Evolutionary conservation across 441 rosid genomes (phyloP), one percentile per base, ranked within the genome.

Genomic region (Cnidoscolus chayamansa): DNA sequence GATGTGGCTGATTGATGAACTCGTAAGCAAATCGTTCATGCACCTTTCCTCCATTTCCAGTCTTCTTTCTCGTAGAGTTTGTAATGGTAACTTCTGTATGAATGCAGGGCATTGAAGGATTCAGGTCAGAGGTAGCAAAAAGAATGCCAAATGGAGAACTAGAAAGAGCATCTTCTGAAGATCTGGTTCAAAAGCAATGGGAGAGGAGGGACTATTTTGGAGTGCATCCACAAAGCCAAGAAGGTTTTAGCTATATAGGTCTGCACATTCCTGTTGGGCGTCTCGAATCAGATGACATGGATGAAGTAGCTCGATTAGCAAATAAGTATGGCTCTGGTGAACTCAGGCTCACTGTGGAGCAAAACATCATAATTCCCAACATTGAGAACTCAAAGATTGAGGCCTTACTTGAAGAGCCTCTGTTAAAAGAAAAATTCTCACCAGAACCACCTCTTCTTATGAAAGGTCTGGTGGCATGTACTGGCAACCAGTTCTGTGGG

Each of bases 1-100:
- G 97, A 94, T 94, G 98, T 94, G 98, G 97, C 74, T 94, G 72
- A 89, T 94, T 48, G 97, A 94, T 67, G 97, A 94, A 82, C 89
- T 94, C 62, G 98, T 94, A 80, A 86, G 96, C 80, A 19, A 37
- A 71, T 6, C 56, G 17, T 25, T 67, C 62, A 25, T 25, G 25
- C 25, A 25, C 25, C 25, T 25, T 25, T 25, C 25, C 25, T 25
- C 25, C 35, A 51, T 13, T 25, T 7, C 3, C 8, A 16, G 13
- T 35, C 6, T 4, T 37, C 3, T 57, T 50, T 19, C 37, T n/a
- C n/a, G 5, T 30, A 25, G 31, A 35, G 50, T 53, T 16, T 59
- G 30, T 1, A 58, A 51, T 12, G 1, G 0, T 60, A 3, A 1
- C 35, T 32, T 25, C 15, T 56, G 65, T 40, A 45, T 59, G 25